These are phyloP conservation scores for Tricladium varicosporioides DNA, from an alignment of 2,329 filamentous ascomycete genomes.

Conservation along the genomic window DNA sequence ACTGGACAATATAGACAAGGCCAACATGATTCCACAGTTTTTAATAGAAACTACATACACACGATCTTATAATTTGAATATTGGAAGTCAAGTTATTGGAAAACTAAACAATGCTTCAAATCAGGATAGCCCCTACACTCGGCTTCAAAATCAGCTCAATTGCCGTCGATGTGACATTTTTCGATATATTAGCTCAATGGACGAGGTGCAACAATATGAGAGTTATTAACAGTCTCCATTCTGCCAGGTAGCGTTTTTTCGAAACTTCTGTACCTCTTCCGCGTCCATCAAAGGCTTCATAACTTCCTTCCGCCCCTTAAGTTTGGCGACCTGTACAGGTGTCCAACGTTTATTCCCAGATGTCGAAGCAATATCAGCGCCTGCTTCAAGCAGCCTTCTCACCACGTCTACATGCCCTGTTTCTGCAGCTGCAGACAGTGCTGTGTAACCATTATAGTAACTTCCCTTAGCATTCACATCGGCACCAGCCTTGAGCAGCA, in stretches of 20 bases:
- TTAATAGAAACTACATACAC: too few species aligned
- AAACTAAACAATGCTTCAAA: too few species aligned
- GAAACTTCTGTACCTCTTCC: background rate
- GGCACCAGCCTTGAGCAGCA: slow-evolving; percentile 5
- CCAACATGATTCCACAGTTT: too few species aligned
- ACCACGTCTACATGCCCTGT: slow-evolving; percentile 31
- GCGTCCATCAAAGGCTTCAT: background rate
- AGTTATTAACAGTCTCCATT: too few species aligned
- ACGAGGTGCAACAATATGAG: too few species aligned
- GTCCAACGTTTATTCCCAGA: slow-evolving; percentile 22
- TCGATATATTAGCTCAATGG: too few species aligned
- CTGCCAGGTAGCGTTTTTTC: background rate
- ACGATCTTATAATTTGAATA: too few species aligned
- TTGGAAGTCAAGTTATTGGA: too few species aligned
- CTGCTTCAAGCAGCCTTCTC: slow-evolving; percentile 33
- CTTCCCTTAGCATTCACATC: slow-evolving; percentile 19
- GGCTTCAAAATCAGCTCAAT: too few species aligned
- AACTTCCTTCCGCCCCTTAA: background rate
- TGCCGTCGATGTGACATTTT: too few species aligned
- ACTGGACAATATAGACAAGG: too few species aligned
- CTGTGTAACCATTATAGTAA: slow-evolving; percentile 35
- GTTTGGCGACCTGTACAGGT: slow-evolving; percentile 3
- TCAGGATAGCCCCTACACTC: too few species aligned
- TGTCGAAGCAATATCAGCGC: slow-evolving; percentile 37
- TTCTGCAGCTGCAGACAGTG: slow-evolving; percentile 38